Conservation (phyloP, 768 basidiomycete genomes). For the Tulasnella sp. region DNA sequence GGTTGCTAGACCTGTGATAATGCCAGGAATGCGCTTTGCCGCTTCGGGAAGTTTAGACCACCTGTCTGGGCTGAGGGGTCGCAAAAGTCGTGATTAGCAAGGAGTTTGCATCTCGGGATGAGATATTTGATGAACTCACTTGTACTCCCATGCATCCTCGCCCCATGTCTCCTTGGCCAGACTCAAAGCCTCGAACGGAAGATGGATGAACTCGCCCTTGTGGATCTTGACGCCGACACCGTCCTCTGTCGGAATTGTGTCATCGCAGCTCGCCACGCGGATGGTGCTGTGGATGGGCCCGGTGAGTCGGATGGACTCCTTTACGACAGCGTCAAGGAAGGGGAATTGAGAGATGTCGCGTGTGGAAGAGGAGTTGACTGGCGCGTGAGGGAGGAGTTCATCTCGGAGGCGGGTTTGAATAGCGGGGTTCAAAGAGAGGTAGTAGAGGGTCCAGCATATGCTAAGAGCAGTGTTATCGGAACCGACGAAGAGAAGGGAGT, state of each 20-base stretch:
- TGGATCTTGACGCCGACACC: slow-evolving; percentile 41
- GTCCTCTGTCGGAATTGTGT: slow-evolving; percentile 59
- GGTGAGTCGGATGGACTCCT: slow-evolving; percentile 65
- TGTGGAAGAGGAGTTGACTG: slow-evolving; percentile 22
- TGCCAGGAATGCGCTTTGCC: slow-evolving; percentile 54
- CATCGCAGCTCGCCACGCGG: slow-evolving; percentile 67
- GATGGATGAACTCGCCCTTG: slow-evolving; percentile 65
- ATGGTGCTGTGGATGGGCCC: slow-evolving; percentile 75
- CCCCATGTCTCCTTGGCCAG: slow-evolving; percentile 72
- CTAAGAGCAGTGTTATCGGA: slow-evolving; percentile 78
- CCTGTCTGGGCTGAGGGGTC: slow-evolving; percentile 51
- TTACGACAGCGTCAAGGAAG: slow-evolving; percentile 61
- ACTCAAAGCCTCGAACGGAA: slow-evolving; percentile 72
- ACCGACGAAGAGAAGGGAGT: slow-evolving; percentile 84
- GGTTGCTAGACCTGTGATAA: slow-evolving; percentile 30
- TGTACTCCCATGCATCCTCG: slow-evolving; percentile 67
- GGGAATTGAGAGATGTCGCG: slow-evolving; percentile 47
- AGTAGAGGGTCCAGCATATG: slow-evolving; percentile 72
- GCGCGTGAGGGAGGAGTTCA: slow-evolving; percentile 41
- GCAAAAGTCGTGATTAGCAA: slow-evolving; percentile 8
- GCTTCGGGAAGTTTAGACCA: slow-evolving; percentile 68
- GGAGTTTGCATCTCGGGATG: not conserved
- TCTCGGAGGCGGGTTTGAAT: slow-evolving; percentile 59
- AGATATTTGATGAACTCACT: slow-evolving; percentile 35
- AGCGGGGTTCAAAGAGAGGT: slow-evolving; percentile 55